phyloP scores from a whole-genome alignment of 495 filamentous ascomycete genomes.

The Talaromyces nanjingensis region DNA sequence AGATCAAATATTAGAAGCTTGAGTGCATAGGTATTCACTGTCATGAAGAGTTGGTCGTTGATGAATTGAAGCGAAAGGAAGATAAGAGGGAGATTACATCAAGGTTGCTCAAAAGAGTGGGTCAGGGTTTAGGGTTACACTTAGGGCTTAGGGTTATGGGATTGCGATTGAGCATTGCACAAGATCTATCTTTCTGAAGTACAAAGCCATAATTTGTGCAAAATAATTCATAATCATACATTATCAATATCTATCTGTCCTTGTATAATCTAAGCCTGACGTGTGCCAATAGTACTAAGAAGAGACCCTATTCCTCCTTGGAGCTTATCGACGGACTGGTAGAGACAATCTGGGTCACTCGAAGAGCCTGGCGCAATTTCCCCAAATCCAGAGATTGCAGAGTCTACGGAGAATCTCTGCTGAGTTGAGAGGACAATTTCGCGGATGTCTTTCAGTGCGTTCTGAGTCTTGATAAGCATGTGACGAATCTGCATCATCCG shows the following conservation, averaged over 20 bases:
- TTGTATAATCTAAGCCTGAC: not conserved
- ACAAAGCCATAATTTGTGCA: not conserved
- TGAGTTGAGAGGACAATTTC: not conserved
- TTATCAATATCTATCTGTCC: not conserved
- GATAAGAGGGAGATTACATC: not conserved
- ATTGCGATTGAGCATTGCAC: not conserved
- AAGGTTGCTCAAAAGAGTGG: not conserved
- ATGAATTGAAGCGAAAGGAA: not conserved
- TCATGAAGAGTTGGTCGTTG: not conserved
- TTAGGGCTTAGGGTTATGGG: not conserved
- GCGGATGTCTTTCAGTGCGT: not conserved
- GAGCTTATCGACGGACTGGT: not conserved
- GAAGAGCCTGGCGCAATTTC: not conserved
- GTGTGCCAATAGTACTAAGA: not conserved
- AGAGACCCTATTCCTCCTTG: constrained; percentile 1
- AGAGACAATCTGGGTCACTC: not conserved
- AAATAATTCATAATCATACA: not conserved
- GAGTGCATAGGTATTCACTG: not conserved
- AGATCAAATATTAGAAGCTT: not conserved
- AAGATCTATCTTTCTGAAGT: not conserved
- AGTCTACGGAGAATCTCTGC: not conserved
- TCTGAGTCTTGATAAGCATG: constrained; percentile 2
- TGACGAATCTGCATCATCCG: constrained; percentile 4
- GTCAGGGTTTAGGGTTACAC: not conserved
- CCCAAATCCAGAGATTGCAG: not conserved